Base-by-base conservation (phyloP, 345 rosid species). In the Hibiscus trionum region DNA sequence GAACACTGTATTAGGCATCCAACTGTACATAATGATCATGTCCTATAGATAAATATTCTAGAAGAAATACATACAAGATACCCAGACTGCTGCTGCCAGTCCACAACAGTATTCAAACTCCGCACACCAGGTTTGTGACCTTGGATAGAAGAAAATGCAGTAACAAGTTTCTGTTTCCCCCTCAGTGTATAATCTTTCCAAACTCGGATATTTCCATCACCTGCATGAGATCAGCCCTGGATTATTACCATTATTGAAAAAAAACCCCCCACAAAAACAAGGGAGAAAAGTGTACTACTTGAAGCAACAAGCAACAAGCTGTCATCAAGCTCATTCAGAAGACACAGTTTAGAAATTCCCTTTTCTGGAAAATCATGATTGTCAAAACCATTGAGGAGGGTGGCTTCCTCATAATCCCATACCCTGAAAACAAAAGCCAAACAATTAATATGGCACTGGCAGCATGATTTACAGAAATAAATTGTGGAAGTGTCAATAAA, bases 31-130 rank as follows among this genome's bases (percentile, higher is more conserved):
- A 75, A 24, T n/a, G 33, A 70, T 69, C 10, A 33, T 35, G 10
- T 26, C n/a, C 62, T 73, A 77, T 10, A 72, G 19, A 73, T 58
- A 35, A 76, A 19, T 56, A 29, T n/a, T 58, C 50, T 66, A 55
- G 19, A 64, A 66, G 39, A 26, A 77, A 73, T 65, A 82, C 77
- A 56, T 79, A 96, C 99, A 91, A 96, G 86, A 83, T 86, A 89
- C 76, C 99, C 98, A 72, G 99, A 96, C 78, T 86, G 97, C 77
- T 96, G 99, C 82, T 96, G 99, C 99, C 99, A 96, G 83, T 96
- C 99, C 69, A 96, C 93, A 59, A 93, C 99, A 73, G 97, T 93
- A 76, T 91, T 96, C 83, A 87, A 71, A 83, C 88, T 80, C 71
- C 89, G 86, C 60, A 81, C 88, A 52, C 96, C 89, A 56, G 93